Percentiles rank a stretch among this genome's conserved stretches.
Evolutionary conservation across 805 yeast species (phyloP).

Genomic region (Saturnispora mendoncae): DNA sequence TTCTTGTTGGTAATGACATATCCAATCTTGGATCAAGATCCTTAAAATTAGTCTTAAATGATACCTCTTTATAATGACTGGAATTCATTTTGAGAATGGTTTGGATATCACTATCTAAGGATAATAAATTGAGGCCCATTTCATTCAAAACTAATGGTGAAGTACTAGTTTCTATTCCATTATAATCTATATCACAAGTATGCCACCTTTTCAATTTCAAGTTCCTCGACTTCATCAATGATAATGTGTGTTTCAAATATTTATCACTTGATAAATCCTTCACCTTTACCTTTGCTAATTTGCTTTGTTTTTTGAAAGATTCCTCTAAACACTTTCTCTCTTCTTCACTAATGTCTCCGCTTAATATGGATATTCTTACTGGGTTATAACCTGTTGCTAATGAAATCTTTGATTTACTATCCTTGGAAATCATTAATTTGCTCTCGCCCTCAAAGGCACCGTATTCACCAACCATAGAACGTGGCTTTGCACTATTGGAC

Average conservation of each 20-base stretch:
- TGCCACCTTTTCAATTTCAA: slow-evolving; percentile 6
- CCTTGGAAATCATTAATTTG: not conserved
- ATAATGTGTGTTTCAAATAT: slow-evolving; percentile 8
- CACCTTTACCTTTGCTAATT: slow-evolving; percentile 5
- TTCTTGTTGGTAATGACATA: not conserved
- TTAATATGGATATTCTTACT: slow-evolving; percentile 8
- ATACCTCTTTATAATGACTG: not conserved
- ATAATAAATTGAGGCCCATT: slow-evolving; percentile 5
- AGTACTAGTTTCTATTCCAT: not conserved
- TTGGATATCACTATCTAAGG: not conserved
- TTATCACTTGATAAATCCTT: slow-evolving; percentile 10
- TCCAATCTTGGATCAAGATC: not conserved
- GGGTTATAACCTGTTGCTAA: slow-evolving; percentile 16
- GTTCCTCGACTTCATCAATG: slow-evolving; percentile 4
- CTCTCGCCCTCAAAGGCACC: not conserved
- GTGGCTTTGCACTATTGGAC: slow-evolving; percentile 17
- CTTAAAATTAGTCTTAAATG: not conserved
- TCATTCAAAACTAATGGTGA: slow-evolving; percentile 7
- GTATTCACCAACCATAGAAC: slow-evolving; percentile 10
- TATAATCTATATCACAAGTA: slow-evolving; percentile 2
- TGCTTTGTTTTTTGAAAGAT: slow-evolving; percentile 6
- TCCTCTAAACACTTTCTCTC: not conserved
- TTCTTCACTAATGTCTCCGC: not conserved
- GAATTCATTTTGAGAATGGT: slow-evolving; percentile 2
- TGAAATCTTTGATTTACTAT: slow-evolving; percentile 12